phyloP scores from a whole-genome alignment of 352 stramenopile species.

The Globisporangium splendens region DNA sequence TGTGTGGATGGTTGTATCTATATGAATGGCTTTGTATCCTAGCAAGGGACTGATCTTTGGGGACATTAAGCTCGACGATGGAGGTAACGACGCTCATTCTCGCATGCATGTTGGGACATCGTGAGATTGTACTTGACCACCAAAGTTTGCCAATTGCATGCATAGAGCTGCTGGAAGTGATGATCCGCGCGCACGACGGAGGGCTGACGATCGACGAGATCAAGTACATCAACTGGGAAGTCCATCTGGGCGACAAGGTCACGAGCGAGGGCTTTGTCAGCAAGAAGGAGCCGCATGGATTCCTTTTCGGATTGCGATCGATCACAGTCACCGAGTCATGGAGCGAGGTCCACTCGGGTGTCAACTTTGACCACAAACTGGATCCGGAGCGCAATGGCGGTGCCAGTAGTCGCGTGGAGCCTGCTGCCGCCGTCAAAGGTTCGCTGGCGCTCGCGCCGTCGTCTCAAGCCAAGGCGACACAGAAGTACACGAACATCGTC shows the following conservation, averaged over 20 bases:
- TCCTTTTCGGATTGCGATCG: slow-evolving; percentile 52
- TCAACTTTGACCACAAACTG: slow-evolving; percentile 54
- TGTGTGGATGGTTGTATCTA: not conserved
- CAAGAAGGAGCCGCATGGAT: slow-evolving; percentile 36
- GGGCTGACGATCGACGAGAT: slow-evolving; percentile 58
- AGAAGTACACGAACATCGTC: slow-evolving; percentile 87
- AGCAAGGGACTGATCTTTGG: slow-evolving; percentile 83
- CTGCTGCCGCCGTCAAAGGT: slow-evolving; percentile 21
- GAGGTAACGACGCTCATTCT: slow-evolving; percentile 23
- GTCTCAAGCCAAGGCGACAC: slow-evolving; percentile 34
- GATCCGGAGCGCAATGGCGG: not conserved
- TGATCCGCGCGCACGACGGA: slow-evolving; percentile 64
- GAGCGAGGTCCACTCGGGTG: slow-evolving; percentile 40
- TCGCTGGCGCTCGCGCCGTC: slow-evolving; percentile 46
- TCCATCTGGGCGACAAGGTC: slow-evolving; percentile 71
- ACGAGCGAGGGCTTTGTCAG: slow-evolving; percentile 36
- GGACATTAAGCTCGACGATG: slow-evolving; percentile 68
- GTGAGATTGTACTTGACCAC: not conserved
- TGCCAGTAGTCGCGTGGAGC: not conserved
- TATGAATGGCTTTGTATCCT: slow-evolving; percentile 6
- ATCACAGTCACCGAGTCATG: slow-evolving; percentile 57
- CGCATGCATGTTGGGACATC: too few species aligned
- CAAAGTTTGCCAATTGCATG: not conserved
- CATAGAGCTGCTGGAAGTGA: slow-evolving; percentile 73
- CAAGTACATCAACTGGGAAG: slow-evolving; percentile 74